phyloP scores from a whole-genome alignment of 805 yeast species.

The Nakazawaea ishiwadae region DNA sequence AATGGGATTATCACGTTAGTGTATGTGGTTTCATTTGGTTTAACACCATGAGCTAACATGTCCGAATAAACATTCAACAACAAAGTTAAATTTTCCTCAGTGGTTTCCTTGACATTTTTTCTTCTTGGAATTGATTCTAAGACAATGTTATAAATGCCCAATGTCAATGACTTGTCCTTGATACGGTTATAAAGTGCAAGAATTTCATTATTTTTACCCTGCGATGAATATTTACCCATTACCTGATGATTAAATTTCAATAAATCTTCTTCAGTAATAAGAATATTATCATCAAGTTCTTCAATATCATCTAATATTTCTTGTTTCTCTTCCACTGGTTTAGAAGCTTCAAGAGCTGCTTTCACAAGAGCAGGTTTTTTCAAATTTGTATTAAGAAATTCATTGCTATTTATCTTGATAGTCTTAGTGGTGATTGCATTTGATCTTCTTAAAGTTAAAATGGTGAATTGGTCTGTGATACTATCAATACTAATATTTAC shows the following conservation, averaged over 20 bases:
- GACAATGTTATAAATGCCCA: conserved; percentile 49
- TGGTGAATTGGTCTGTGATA: conserved; percentile 17
- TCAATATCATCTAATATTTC: neutral
- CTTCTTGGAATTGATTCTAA: conserved; percentile 50
- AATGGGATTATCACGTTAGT: conserved; percentile 45
- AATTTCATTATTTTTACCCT: conserved; percentile 27
- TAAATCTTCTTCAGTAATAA: conserved; percentile 1
- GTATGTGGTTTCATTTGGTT: conserved; percentile 55
- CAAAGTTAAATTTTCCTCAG: conserved; percentile 58
- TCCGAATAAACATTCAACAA: conserved; percentile 67
- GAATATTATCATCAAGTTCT: neutral
- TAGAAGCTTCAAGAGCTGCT: neutral
- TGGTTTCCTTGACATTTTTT: conserved; percentile 42
- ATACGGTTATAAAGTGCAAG: conserved; percentile 26
- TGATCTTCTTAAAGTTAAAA: conserved; percentile 24
- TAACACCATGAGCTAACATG: conserved; percentile 45
- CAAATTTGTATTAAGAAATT: conserved; percentile 14
- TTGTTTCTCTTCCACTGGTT: neutral
- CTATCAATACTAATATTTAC: conserved; percentile 22
- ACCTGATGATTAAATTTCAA: conserved; percentile 17
- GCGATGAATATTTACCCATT: conserved; percentile 19
- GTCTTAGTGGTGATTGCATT: conserved; percentile 23
- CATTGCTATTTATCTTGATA: conserved; percentile 18
- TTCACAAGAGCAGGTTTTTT: neutral
- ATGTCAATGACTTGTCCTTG: conserved; percentile 30